Evolutionary conservation across 208 protist genomes (phyloP).

Genomic region (Willaertia magna): DNA sequence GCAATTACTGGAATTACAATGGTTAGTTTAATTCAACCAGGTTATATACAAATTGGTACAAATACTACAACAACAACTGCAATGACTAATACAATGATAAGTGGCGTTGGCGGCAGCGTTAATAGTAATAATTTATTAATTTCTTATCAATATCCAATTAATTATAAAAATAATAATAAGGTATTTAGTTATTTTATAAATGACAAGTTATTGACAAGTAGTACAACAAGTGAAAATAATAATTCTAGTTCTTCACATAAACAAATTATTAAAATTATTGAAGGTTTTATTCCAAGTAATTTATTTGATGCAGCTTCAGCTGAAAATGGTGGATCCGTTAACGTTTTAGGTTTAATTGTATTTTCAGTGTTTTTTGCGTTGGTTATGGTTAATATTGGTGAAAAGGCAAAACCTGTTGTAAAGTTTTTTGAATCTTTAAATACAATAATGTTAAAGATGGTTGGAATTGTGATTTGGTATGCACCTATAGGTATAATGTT

Average conservation of each 20-base stretch:
- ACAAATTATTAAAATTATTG: slow-evolving; percentile 14
- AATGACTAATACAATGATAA: no score
- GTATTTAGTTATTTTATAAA: no score
- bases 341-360: slow-evolving; percentile 19
- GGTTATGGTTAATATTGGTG: slow-evolving; percentile 9
- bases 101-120: no score
- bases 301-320: slow-evolving; percentile 13
- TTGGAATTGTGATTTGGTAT: slow-evolving; percentile 15
- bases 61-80: not conserved
- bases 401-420: not conserved
- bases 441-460: slow-evolving; percentile 19
- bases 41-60: not conserved
- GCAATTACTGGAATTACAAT: slow-evolving; percentile 12
- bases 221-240: no score
- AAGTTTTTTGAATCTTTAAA: slow-evolving; percentile 20
- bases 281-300: slow-evolving; percentile 16
- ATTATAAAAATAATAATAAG: no score
- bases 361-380: not conserved
- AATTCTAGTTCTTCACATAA: not conserved
- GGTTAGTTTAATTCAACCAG: slow-evolving; percentile 17
- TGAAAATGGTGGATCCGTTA: not conserved
- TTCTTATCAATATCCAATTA: no score
- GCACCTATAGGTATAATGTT: slow-evolving; percentile 18
- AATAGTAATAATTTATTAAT: no score
- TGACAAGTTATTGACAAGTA: no score